A percentile compares a stretch with the other conserved stretches of the same genome.
These are phyloP conservation scores for Hypoxylon sp. DNA, from an alignment of 2,329 filamentous ascomycete genomes.

Conservation along the genomic window DNA sequence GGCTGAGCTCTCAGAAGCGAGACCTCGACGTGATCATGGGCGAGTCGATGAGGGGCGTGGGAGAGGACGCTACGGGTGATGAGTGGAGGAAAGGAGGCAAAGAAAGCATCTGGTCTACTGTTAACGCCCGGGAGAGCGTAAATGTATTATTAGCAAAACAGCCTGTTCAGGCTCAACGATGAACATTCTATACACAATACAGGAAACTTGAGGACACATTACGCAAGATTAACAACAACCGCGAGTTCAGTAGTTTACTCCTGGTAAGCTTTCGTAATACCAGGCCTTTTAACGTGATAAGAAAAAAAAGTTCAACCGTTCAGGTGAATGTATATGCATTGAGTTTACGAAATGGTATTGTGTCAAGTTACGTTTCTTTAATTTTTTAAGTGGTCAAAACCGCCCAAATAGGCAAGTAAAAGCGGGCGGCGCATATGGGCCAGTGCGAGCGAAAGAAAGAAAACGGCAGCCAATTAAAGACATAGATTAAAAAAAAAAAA, in stretches of 20 bases:
- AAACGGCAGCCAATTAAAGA: too few species aligned
- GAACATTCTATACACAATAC: neutral
- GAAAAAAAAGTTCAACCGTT: too few species aligned
- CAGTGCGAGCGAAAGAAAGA: too few species aligned
- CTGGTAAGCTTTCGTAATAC: too few species aligned
- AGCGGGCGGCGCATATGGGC: too few species aligned
- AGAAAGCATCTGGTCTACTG: constrained; percentile 63
- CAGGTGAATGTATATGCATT: too few species aligned
- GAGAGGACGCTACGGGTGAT: constrained; percentile 63
- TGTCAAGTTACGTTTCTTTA: too few species aligned
- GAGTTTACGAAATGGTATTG: too few species aligned
- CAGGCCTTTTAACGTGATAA: too few species aligned
- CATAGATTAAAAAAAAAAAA: too few species aligned
- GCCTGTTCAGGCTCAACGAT: constrained; percentile 42
- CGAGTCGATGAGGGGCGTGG: constrained; percentile 73
- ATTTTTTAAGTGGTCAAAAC: too few species aligned
- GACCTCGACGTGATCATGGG: constrained; percentile 89
- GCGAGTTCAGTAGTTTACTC: neutral
- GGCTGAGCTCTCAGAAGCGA: constrained; percentile 89
- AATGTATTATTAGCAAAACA: constrained; percentile 66
- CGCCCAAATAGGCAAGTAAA: too few species aligned
- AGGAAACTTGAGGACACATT: neutral
- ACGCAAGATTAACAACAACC: neutral
- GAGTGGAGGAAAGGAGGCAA: constrained; percentile 73
- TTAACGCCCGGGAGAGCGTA: constrained; percentile 69